A percentile compares a stretch with the other conserved stretches of the same genome.
phyloP scores from a whole-genome alignment of 208 protist species.

The Trypanosoma melophagium region DNA sequence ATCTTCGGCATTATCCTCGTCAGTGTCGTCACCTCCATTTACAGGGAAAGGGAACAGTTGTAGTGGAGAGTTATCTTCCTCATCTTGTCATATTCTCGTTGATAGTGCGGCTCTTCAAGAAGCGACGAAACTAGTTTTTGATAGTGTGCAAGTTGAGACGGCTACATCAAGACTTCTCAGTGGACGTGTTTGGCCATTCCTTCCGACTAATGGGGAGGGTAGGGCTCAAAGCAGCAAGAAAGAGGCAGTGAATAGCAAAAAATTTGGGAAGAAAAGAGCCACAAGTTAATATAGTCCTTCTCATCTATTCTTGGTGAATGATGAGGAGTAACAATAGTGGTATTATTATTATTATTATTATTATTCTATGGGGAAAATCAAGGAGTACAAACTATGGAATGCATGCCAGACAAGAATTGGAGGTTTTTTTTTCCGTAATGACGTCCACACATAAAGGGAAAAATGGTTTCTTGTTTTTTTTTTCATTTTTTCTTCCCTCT shows the following conservation, averaged over 20 bases:
- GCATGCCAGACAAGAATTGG: background rate
- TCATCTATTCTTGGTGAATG: no score
- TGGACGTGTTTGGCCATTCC: conserved; percentile 50
- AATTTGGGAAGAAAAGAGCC: conserved; percentile 5
- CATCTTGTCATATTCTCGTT: conserved; percentile 26
- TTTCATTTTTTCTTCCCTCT: no score
- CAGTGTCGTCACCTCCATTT: conserved; percentile 1
- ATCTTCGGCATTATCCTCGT: background rate
- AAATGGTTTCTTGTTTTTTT: no score
- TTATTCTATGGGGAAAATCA: background rate
- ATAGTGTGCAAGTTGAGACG: conserved; percentile 15
- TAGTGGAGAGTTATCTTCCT: conserved; percentile 17
- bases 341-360: no score
- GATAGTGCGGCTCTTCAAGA: conserved; percentile 46
- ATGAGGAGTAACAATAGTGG: no score
- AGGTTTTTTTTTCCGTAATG: no score
- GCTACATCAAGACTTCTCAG: conserved; percentile 33
- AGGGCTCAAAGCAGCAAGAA: background rate
- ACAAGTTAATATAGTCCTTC: background rate
- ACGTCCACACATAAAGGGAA: no score
- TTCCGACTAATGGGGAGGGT: background rate
- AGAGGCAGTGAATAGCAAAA: conserved; percentile 16
- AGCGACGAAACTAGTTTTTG: conserved; percentile 41
- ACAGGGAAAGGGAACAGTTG: conserved; percentile 4
- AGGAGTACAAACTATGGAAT: background rate